phyloP scores from a whole-genome alignment of 1,284 basidiomycete species.

The Coniferiporia sulphurascens region DNA sequence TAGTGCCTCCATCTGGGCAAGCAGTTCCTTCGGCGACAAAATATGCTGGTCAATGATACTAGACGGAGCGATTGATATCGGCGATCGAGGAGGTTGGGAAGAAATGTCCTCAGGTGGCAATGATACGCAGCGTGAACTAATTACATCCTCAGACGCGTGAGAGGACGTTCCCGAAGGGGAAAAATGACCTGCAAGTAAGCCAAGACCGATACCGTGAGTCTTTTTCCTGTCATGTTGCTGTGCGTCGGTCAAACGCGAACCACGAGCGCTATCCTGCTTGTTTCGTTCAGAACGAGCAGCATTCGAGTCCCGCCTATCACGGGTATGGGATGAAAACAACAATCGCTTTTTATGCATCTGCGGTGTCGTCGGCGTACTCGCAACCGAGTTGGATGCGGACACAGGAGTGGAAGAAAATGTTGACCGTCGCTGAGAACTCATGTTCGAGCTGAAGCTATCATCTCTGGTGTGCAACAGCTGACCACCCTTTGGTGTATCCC shows the following conservation, averaged over 20 bases:
- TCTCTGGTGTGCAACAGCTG: constrained; percentile 1
- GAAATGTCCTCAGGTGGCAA: constrained; percentile 2
- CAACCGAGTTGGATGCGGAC: constrained; percentile 6
- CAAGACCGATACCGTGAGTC: constrained; percentile 12
- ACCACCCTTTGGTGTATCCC: background rate
- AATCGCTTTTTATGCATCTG: constrained; percentile 17
- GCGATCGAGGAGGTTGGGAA: background rate
- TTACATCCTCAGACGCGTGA: background rate
- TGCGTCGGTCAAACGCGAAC: background rate
- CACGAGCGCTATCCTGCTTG: background rate
- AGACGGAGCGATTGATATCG: background rate
- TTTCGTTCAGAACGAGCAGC: constrained; percentile 6
- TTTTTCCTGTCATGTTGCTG: constrained; percentile 9
- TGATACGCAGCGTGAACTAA: background rate
- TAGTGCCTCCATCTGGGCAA: constrained; percentile 17
- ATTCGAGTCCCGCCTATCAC: constrained; percentile 16
- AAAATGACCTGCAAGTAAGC: constrained; percentile 12
- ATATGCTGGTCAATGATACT: constrained; percentile 15
- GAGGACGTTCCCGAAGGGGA: constrained; percentile 5
- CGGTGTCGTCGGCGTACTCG: constrained; percentile 16
- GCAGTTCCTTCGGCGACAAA: constrained; percentile 16
- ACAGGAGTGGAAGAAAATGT: constrained; percentile 1
- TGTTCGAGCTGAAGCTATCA: constrained; percentile 9
- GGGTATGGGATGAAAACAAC: constrained; percentile 15
- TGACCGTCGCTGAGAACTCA: constrained; percentile 12